A percentile compares a stretch with the other conserved stretches of the same genome.
Evolutionary conservation across 2,329 filamentous ascomycete genomes (phyloP).

Genomic region (Exophiala mesophila): DNA sequence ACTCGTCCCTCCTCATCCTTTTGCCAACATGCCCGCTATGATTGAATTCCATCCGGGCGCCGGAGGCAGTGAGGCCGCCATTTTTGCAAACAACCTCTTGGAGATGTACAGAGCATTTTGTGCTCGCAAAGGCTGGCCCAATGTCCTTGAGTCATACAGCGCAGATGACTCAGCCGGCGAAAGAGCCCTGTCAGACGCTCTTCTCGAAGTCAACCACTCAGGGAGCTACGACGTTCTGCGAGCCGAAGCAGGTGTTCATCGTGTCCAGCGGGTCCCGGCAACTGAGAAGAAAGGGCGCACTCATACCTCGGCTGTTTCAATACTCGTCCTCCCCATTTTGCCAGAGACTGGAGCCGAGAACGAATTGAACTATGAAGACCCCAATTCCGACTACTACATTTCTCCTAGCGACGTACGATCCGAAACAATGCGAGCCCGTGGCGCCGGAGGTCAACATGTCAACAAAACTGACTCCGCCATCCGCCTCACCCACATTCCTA

Average conservation of each 20-base stretch:
- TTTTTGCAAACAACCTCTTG: constrained; percentile 82
- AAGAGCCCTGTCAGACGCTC: constrained; percentile 69
- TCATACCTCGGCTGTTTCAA: constrained; percentile 86
- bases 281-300: constrained; percentile 89
- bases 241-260: constrained; percentile 87
- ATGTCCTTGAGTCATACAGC: constrained; percentile 74
- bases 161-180: constrained; percentile 59
- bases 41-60: constrained; percentile 89
- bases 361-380: constrained; percentile 67
- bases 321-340: constrained; percentile 86
- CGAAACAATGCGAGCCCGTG: constrained; percentile 87
- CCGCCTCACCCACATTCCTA: constrained; percentile 83
- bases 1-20: constrained; percentile 82
- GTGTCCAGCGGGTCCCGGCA: constrained; percentile 86
- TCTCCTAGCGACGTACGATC: constrained; percentile 73
- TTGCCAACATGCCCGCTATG: constrained; percentile 82
- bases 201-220: constrained; percentile 72
- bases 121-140: constrained; percentile 59
- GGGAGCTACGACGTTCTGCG: constrained; percentile 79
- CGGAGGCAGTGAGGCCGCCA: constrained; percentile 82
- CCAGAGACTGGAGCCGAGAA: constrained; percentile 49
- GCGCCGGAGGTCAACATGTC: constrained; percentile 94
- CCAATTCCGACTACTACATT: constrained; percentile 86
- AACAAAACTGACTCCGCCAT: constrained; percentile 98
- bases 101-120: constrained; percentile 87